These are phyloP conservation scores for Ustilago tritici DNA, from an alignment of 1,284 basidiomycete genomes.

Conservation along the genomic window DNA sequence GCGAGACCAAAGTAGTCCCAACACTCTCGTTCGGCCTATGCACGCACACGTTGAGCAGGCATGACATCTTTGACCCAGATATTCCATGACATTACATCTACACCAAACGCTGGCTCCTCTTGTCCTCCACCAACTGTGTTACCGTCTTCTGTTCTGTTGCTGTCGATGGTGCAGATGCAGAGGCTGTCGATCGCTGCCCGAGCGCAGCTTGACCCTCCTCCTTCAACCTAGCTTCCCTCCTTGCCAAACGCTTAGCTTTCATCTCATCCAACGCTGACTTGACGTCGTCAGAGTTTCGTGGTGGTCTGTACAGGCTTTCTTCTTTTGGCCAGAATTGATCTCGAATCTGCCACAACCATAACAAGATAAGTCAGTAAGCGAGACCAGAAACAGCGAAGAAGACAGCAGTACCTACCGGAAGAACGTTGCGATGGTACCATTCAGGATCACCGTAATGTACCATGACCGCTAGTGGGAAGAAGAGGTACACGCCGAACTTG, in stretches of 20 bases:
- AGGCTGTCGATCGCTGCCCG: background rate
- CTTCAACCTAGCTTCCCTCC: conserved; percentile 31
- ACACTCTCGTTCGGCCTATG: too few relatives aligned
- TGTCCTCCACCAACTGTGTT: conserved; percentile 15
- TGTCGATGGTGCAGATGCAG: background rate
- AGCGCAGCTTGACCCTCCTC: conserved; percentile 14
- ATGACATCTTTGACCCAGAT: background rate
- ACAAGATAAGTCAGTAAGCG: conserved; percentile 1
- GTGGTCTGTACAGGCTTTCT: conserved; percentile 55
- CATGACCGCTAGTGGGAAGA: conserved; percentile 85
- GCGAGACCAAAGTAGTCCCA: too few relatives aligned
- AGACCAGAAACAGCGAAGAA: background rate
- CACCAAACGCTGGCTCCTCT: conserved; percentile 21
- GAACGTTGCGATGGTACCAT: conserved; percentile 84
- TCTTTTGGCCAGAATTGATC: conserved; percentile 63
- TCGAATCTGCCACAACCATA: conserved; percentile 29
- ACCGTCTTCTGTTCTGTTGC: conserved; percentile 7
- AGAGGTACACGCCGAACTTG: conserved; percentile 75
- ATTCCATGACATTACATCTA: conserved; percentile 1
- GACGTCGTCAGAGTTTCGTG: conserved; percentile 49
- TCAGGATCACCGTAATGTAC: conserved; percentile 84
- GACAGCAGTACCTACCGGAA: conserved; percentile 75
- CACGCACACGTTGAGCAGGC: too few relatives aligned
- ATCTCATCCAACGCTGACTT: conserved; percentile 52
- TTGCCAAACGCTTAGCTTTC: conserved; percentile 48